Conservation (phyloP, 2,329 filamentous ascomycete species). For the Diaporthe sp. region DNA sequence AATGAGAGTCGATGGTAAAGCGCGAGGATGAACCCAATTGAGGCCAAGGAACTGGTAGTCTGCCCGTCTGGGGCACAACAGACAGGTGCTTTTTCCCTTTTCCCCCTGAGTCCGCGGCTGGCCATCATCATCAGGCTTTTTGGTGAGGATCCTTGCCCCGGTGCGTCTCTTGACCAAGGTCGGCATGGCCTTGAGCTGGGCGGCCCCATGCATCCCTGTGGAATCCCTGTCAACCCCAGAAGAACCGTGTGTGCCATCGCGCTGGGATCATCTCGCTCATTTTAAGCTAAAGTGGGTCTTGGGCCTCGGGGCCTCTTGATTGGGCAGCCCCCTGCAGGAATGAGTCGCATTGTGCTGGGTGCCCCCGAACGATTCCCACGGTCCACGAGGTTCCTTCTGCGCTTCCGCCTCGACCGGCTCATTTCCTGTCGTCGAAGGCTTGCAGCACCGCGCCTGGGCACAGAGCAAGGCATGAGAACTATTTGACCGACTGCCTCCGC, state of each 20-base stretch:
- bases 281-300: slow-evolving; percentile 27
- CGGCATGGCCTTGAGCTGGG: slow-evolving; percentile 5
- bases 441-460: background rate
- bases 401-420: slow-evolving; percentile 30
- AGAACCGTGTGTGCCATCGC: slow-evolving; percentile 12
- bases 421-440: slow-evolving; percentile 16
- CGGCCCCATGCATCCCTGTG: no score
- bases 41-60: background rate
- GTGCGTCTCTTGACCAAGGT: background rate
- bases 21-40: background rate
- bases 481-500: slow-evolving; percentile 32
- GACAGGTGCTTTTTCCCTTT: background rate
- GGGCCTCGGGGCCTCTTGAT: background rate
- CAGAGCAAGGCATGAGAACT: background rate
- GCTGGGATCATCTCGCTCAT: slow-evolving; percentile 39
- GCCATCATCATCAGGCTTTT: background rate
- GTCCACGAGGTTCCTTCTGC: slow-evolving; percentile 27
- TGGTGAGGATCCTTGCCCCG: slow-evolving; percentile 8
- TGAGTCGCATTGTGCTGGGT: slow-evolving; percentile 23
- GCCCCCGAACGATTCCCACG: slow-evolving; percentile 9
- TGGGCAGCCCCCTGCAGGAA: slow-evolving; percentile 15
- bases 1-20: background rate
- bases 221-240: slow-evolving; percentile 19
- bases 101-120: slow-evolving; percentile 5
- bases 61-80: slow-evolving; percentile 1